These are phyloP conservation scores for Colletotrichum zoysiae DNA, from an alignment of 2,329 filamentous ascomycete genomes.

Conservation along the genomic window DNA sequence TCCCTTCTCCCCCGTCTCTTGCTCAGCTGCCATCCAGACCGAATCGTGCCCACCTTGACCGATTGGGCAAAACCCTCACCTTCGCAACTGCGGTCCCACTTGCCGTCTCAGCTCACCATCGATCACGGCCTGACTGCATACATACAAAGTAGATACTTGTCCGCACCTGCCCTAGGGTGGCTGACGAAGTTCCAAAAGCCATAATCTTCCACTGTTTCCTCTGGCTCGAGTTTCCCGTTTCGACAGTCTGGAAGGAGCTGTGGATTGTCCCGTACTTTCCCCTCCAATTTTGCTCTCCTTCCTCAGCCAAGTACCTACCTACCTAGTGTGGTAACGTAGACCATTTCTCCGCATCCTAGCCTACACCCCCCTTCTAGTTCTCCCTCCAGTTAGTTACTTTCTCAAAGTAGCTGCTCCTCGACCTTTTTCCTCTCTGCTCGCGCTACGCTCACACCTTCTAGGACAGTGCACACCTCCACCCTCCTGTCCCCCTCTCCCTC, in stretches of 20 bases:
- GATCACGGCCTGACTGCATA: constrained; percentile 6
- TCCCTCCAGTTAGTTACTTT: constrained; percentile 13
- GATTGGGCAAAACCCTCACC: constrained; percentile 25
- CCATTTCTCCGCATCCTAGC: background rate
- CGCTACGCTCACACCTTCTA: constrained; percentile 22
- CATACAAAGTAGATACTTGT: background rate
- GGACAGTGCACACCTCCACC: constrained; percentile 21
- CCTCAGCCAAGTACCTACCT: background rate
- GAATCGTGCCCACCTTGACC: constrained; percentile 25
- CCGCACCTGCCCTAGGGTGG: constrained; percentile 8
- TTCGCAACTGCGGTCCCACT: constrained; percentile 26
- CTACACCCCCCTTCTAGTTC: background rate
- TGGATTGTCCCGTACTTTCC: background rate
- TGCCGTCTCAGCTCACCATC: constrained; percentile 35
- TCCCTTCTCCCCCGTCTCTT: background rate
- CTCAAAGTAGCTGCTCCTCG: constrained; percentile 12
- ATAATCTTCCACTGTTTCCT: background rate
- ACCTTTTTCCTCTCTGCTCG: constrained; percentile 7
- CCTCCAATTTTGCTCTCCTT: background rate
- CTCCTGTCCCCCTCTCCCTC: background rate
- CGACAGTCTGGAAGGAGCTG: background rate
- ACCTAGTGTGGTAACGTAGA: background rate
- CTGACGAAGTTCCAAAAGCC: background rate
- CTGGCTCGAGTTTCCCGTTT: background rate
- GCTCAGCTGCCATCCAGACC: constrained; percentile 27